Percentiles rank a stretch among this genome's conserved stretches.
phyloP scores from a whole-genome alignment of 192 early-diverging fungal species.

The Entophlyctis luteolus region DNA sequence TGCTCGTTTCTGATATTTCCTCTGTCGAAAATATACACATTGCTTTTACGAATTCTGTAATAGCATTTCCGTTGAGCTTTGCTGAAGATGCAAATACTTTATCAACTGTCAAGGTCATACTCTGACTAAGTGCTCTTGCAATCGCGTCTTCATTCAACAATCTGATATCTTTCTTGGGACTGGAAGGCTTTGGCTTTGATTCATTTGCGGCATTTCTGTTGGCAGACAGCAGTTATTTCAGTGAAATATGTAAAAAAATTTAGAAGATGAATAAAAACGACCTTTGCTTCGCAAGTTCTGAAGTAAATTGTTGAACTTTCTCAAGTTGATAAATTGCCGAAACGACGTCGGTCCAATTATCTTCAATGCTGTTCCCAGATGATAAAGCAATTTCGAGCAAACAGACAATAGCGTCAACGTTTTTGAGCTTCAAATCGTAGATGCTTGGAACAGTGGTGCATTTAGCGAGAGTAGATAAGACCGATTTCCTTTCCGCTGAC shows the following conservation, averaged over 20 bases:
- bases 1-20: constrained; percentile 68
- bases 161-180: constrained; percentile 10
- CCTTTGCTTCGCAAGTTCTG: constrained; percentile 29
- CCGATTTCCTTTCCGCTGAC: constrained; percentile 82
- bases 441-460: constrained; percentile 78
- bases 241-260: not conserved
- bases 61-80: constrained; percentile 74
- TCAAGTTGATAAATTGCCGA: constrained; percentile 85
- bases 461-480: constrained; percentile 85
- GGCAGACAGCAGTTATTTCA: not conserved
- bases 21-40: constrained; percentile 85
- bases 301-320: constrained; percentile 71
- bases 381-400: constrained; percentile 74
- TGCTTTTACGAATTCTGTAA: constrained; percentile 86
- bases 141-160: constrained; percentile 46
- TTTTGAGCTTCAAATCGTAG: constrained; percentile 87
- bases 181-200: not conserved
- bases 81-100: constrained; percentile 76
- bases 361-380: constrained; percentile 49
- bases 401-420: constrained; percentile 85
- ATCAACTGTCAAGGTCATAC: constrained; percentile 77
- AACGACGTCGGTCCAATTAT: constrained; percentile 82
- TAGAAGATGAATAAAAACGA: not conserved
- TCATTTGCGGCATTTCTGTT: not conserved
- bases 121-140: constrained; percentile 54